Conservation (phyloP, 2,329 filamentous ascomycete genomes). For the Rachicladosporium sp. region DNA sequence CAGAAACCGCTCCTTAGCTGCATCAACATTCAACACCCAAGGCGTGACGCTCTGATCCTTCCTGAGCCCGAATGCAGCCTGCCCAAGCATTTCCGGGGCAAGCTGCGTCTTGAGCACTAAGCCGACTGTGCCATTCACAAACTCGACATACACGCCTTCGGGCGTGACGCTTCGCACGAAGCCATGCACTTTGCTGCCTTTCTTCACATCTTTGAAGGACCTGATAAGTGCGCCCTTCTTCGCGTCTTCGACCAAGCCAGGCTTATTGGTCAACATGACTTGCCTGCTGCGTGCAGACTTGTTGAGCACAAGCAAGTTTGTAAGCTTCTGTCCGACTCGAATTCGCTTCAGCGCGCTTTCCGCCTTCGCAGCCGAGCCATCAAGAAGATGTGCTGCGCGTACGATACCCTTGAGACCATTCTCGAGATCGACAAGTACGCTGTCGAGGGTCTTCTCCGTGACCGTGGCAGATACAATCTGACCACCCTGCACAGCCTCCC, state of each 20-base stretch:
- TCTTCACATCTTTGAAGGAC: slow-evolving; percentile 57
- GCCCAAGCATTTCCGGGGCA: slow-evolving; percentile 52
- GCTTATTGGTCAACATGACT: slow-evolving; percentile 70
- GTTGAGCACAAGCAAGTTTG: slow-evolving; percentile 73
- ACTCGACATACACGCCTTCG: slow-evolving; percentile 79
- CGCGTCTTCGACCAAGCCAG: slow-evolving; percentile 64
- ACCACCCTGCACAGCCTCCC: slow-evolving; percentile 62
- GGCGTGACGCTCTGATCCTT: slow-evolving; percentile 64
- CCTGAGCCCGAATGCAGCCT: slow-evolving; percentile 66
- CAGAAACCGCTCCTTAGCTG: slow-evolving; percentile 55
- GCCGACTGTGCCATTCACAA: slow-evolving; percentile 63
- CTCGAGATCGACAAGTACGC: slow-evolving; percentile 56
- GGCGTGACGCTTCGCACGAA: slow-evolving; percentile 77
- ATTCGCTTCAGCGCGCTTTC: slow-evolving; percentile 67
- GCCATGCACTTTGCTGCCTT: slow-evolving; percentile 57
- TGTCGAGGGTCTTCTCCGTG: slow-evolving; percentile 32
- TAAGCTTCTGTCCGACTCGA: slow-evolving; percentile 68
- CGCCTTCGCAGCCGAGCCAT: slow-evolving; percentile 71
- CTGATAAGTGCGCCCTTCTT: slow-evolving; percentile 61
- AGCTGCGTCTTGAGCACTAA: slow-evolving; percentile 71
- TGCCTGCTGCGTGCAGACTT: slow-evolving; percentile 68
- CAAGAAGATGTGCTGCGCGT: slow-evolving; percentile 65
- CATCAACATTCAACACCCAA: slow-evolving; percentile 61
- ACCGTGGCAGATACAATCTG: slow-evolving; percentile 63
- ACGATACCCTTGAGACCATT: slow-evolving; percentile 67